A percentile compares a stretch with the other conserved stretches of the same genome.
Evolutionary conservation across 1,284 basidiomycete genomes (phyloP).

Genomic region (Leccinum cinnamomeum): DNA sequence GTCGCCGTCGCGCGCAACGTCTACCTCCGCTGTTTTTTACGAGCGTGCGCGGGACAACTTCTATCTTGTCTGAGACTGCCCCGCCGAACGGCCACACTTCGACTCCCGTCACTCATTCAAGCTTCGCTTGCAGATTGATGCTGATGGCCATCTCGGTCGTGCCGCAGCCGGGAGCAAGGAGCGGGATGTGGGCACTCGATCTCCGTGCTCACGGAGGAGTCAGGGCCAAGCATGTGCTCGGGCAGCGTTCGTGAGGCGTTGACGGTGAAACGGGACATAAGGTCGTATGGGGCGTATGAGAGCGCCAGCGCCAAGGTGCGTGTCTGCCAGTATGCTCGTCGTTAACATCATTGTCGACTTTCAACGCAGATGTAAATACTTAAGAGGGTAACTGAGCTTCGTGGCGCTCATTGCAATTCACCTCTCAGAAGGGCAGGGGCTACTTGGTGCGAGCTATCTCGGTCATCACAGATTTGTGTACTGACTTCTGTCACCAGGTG

Average conservation of each 20-base stretch:
- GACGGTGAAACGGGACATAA: not conserved
- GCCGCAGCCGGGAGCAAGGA: too few relatives aligned
- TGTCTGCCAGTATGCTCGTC: not conserved
- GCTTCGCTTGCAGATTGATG: too few relatives aligned
- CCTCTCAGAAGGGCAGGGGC: conserved; percentile 64
- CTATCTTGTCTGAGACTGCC: too few relatives aligned
- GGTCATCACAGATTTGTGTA: not conserved
- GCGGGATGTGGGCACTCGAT: too few relatives aligned
- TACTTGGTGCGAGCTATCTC: conserved; percentile 59
- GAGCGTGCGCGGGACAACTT: too few relatives aligned
- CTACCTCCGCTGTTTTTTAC: conserved; percentile 55
- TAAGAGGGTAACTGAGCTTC: not conserved
- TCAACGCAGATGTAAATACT: not conserved
- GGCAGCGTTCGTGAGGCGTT: not conserved
- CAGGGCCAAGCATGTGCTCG: not conserved
- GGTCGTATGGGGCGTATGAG: not conserved
- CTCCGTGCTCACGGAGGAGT: too few relatives aligned
- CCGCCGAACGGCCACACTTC: too few relatives aligned
- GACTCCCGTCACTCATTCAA: too few relatives aligned
- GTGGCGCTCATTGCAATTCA: conserved; percentile 42
- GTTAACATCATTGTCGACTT: not conserved
- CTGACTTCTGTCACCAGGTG: conserved; percentile 46
- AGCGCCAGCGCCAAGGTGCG: not conserved
- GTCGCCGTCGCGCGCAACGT: conserved; percentile 98
- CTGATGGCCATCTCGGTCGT: too few relatives aligned